phyloP scores from a whole-genome alignment of 805 yeast genomes.

The Lipomyces orientalis region DNA sequence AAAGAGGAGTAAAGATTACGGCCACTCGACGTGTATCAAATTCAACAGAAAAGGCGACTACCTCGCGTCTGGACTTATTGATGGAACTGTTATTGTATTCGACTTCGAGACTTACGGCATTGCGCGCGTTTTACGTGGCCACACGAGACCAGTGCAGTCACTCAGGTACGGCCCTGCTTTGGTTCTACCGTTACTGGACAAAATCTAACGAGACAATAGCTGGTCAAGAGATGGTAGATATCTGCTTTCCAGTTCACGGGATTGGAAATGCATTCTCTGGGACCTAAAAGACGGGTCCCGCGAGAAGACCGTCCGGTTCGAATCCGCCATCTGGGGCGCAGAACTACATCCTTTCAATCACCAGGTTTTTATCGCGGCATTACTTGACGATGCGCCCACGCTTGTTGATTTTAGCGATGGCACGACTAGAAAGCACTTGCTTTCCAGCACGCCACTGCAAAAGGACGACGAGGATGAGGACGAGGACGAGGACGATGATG shows the following conservation, averaged over 20 bases:
- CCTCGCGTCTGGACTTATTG: slow-evolving; percentile 76
- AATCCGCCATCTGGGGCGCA: slow-evolving; percentile 77
- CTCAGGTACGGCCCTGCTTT: slow-evolving; percentile 32
- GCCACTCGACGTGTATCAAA: slow-evolving; percentile 66
- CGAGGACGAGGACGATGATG: slow-evolving; percentile 34
- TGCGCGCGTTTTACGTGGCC: slow-evolving; percentile 64
- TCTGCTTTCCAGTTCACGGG: slow-evolving; percentile 73
- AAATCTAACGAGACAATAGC: slow-evolving; percentile 38
- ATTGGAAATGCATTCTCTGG: slow-evolving; percentile 85
- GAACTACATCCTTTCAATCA: slow-evolving; percentile 49
- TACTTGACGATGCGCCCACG: slow-evolving; percentile 66
- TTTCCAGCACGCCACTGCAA: slow-evolving; percentile 18
- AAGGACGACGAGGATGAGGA: slow-evolving; percentile 13
- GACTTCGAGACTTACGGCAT: slow-evolving; percentile 72
- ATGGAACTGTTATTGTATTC: slow-evolving; percentile 74
- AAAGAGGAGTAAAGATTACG: slow-evolving; percentile 40
- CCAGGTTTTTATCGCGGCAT: slow-evolving; percentile 62
- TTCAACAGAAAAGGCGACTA: slow-evolving; percentile 82
- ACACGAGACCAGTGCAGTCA: slow-evolving; percentile 74
- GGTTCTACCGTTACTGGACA: neutral
- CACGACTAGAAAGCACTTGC: slow-evolving; percentile 22
- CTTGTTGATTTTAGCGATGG: slow-evolving; percentile 51
- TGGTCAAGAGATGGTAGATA: slow-evolving; percentile 81
- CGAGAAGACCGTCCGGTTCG: slow-evolving; percentile 57
- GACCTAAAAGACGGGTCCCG: slow-evolving; percentile 59